Evolutionary conservation across 495 filamentous ascomycete genomes (phyloP).

Genomic region (Aspergillus wentii): DNA sequence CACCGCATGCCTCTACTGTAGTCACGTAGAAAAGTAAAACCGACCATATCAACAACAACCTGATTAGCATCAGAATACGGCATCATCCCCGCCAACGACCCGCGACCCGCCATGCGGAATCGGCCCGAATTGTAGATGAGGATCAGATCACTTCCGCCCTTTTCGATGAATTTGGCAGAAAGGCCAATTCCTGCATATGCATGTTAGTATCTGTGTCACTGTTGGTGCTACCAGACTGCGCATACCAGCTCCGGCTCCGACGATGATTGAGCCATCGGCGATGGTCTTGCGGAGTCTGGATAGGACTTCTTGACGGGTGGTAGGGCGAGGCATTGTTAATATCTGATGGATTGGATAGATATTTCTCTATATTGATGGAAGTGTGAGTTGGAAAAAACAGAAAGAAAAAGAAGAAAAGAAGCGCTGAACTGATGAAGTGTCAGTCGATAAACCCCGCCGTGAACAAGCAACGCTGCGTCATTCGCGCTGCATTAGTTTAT

Average conservation of each 20-base stretch:
- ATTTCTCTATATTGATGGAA: background rate
- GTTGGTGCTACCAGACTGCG: too few relatives aligned
- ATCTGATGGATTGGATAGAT: too few relatives aligned
- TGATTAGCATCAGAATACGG: constrained; percentile 69
- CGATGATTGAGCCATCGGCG: constrained; percentile 48
- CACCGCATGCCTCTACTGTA: background rate
- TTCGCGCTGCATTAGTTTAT: too few relatives aligned
- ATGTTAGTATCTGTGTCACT: too few relatives aligned
- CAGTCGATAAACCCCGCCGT: too few relatives aligned
- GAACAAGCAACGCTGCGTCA: too few relatives aligned
- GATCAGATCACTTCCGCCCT: constrained; percentile 62
- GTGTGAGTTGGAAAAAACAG: constrained; percentile 1
- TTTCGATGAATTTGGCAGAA: constrained; percentile 64
- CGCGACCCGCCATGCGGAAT: constrained; percentile 68
- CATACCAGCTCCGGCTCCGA: constrained; percentile 63
- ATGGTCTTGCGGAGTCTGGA: constrained; percentile 47
- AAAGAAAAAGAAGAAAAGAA: background rate
- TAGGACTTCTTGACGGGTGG: constrained; percentile 52
- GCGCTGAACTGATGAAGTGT: too few relatives aligned
- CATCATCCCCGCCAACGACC: constrained; percentile 66
- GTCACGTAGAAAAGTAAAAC: background rate
- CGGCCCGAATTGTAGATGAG: constrained; percentile 70
- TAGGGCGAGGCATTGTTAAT: constrained; percentile 39
- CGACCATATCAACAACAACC: constrained; percentile 64
- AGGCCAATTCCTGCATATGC: constrained; percentile 53